Conservation (phyloP, 2,329 filamentous ascomycete genomes). For the Furcasterigmium sp. region DNA sequence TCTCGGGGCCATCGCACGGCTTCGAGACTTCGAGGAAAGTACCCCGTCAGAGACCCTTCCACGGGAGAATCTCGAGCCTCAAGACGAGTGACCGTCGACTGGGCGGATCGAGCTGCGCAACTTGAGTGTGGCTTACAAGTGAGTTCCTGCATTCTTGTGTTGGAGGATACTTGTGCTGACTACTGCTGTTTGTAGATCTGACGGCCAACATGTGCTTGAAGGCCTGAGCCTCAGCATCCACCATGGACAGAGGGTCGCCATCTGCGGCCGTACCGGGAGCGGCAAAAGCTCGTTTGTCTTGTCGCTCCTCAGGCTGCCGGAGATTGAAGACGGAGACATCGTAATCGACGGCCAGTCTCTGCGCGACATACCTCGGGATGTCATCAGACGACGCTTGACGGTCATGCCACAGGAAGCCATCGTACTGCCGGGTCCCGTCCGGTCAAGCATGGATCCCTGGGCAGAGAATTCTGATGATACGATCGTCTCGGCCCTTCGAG, state of each 20-base stretch:
- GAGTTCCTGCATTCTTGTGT: neutral
- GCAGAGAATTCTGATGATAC: neutral
- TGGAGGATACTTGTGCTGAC: neutral
- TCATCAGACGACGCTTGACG: constrained; percentile 12
- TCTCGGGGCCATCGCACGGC: constrained; percentile 19
- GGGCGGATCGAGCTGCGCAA: constrained; percentile 25
- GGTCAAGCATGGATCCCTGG: constrained; percentile 4
- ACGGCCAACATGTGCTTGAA: constrained; percentile 13
- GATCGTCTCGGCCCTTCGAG: neutral
- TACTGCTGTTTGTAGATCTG: neutral
- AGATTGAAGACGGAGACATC: constrained; percentile 30
- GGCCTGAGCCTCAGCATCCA: constrained; percentile 19
- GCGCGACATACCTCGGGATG: constrained; percentile 8
- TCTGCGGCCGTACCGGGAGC: constrained; percentile 28
- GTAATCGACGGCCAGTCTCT: constrained; percentile 21
- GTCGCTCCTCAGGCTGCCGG: constrained; percentile 40
- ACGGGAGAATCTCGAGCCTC: constrained; percentile 13
- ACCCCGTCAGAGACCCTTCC: constrained; percentile 20
- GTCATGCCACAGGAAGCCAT: constrained; percentile 9
- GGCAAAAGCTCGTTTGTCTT: constrained; percentile 17
- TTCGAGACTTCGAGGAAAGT: constrained; percentile 19
- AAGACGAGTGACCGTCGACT: constrained; percentile 23
- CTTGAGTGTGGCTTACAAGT: constrained; percentile 23
- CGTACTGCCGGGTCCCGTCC: constrained; percentile 8
- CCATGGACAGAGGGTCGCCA: constrained; percentile 24